A percentile compares a stretch with the other conserved stretches of the same genome.
These are phyloP conservation scores for Metschnikowia koreensis DNA, from an alignment of 805 yeast species.

Conservation along the genomic window DNA sequence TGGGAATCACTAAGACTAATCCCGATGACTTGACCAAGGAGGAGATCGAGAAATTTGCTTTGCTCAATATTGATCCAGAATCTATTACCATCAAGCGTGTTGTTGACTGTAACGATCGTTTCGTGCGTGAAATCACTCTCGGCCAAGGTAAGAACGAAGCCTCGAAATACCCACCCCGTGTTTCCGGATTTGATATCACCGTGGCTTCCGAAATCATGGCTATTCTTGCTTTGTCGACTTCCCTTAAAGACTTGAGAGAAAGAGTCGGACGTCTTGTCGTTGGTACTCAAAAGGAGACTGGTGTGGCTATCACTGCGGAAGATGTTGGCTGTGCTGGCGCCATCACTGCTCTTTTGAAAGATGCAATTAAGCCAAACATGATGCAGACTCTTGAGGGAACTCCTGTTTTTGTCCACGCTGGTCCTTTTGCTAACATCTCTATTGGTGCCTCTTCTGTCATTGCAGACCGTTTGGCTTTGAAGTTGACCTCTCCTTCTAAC, in stretches of 20 bases:
- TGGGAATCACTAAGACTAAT: constrained; percentile 78
- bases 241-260: constrained; percentile 77
- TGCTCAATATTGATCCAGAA: constrained; percentile 84
- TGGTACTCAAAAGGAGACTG: constrained; percentile 65
- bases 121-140: constrained; percentile 81
- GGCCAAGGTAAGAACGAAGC: constrained; percentile 90
- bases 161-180: constrained; percentile 71
- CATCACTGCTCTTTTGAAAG: constrained; percentile 88
- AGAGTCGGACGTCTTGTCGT: constrained; percentile 89
- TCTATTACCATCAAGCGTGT: constrained; percentile 92
- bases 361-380: constrained; percentile 92
- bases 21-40: constrained; percentile 79
- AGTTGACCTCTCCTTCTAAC: constrained; percentile 61
- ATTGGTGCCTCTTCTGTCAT: constrained; percentile 95
- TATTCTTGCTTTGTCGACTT: constrained; percentile 77
- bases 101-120: constrained; percentile 91
- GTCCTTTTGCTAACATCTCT: constrained; percentile 96
- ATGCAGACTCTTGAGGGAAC: constrained; percentile 98
- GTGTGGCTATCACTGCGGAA: constrained; percentile 87
- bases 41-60: constrained; percentile 71
- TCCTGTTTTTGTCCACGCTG: constrained; percentile 96
- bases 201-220: constrained; percentile 98
- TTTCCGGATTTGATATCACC: constrained; percentile 92
- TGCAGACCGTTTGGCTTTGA: constrained; percentile 90
- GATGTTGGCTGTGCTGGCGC: constrained; percentile 97